phyloP scores from a whole-genome alignment of 1,284 basidiomycete genomes.

The Moesziomyces sp. region DNA sequence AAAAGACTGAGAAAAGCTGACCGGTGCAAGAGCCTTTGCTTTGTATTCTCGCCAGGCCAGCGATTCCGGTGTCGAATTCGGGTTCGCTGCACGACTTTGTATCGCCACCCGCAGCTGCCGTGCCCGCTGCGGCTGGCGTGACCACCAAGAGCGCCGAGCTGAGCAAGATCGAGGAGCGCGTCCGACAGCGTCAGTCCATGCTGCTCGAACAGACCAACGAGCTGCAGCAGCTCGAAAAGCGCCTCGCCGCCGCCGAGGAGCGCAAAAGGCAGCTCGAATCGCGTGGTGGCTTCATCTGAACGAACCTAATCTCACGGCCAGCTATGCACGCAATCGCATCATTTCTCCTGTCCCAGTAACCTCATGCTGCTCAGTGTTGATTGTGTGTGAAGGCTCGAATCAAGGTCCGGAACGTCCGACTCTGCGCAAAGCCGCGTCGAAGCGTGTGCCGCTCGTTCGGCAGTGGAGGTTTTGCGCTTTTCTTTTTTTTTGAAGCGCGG shows the following conservation, averaged over 20 bases:
- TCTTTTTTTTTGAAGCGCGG: background rate
- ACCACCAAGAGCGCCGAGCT: constrained; percentile 20
- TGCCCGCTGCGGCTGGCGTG: constrained; percentile 6
- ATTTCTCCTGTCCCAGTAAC: too few relatives aligned
- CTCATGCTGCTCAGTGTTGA: too few relatives aligned
- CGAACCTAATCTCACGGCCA: background rate
- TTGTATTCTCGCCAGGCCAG: constrained; percentile 8
- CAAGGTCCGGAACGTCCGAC: too few relatives aligned
- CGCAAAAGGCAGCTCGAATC: constrained; percentile 55
- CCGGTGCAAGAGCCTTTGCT: constrained; percentile 2
- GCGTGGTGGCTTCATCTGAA: constrained; percentile 33
- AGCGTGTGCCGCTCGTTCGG: too few relatives aligned
- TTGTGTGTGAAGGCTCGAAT: too few relatives aligned
- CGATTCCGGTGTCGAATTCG: constrained; percentile 35
- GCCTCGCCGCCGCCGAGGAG: constrained; percentile 57
- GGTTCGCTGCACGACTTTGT: constrained; percentile 24
- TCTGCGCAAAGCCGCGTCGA: too few relatives aligned
- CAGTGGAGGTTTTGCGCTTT: background rate
- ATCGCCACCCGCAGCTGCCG: constrained; percentile 4
- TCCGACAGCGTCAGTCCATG: constrained; percentile 53
- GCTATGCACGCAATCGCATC: too few relatives aligned
- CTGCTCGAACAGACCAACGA: constrained; percentile 55
- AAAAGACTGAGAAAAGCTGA: background rate
- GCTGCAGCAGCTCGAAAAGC: constrained; percentile 58
- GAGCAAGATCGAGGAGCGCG: constrained; percentile 48